phyloP scores from a whole-genome alignment of 257 asterid species.

The Solanum pennellii region DNA sequence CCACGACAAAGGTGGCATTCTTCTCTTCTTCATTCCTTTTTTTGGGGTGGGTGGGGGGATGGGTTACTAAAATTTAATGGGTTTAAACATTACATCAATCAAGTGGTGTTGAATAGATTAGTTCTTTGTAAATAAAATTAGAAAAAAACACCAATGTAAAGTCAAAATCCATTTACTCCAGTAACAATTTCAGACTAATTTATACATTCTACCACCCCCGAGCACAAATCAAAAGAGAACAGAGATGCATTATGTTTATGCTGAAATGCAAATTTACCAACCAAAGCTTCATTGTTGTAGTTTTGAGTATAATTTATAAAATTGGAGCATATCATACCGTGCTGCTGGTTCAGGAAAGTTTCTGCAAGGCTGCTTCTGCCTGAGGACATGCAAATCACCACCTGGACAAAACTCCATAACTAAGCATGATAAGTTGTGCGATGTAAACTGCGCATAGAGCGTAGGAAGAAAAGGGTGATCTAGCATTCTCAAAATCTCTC shows the following conservation, averaged over 20 bases:
- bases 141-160: not conserved
- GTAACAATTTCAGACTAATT: not conserved
- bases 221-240: not conserved
- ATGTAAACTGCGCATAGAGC: conserved; percentile 74
- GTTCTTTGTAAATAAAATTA: not conserved
- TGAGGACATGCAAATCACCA: conserved; percentile 86
- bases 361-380: conserved; percentile 79
- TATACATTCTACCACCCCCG: not conserved
- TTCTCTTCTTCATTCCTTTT: not conserved
- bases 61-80: not conserved
- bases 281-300: not conserved
- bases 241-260: not conserved
- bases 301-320: not conserved
- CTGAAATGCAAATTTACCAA: not conserved
- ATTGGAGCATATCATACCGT: conserved; percentile 34
- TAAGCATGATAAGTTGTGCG: conserved; percentile 71
- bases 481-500: conserved; percentile 76
- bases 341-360: conserved; percentile 79
- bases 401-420: conserved; percentile 98
- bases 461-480: conserved; percentile 98
- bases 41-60: not conserved
- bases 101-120: not conserved
- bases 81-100: not conserved
- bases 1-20: not conserved
- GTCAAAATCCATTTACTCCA: not conserved